Base-by-base conservation (phyloP, 371 early-diverging fungal species). In the Mucor lusitanicus region DNA sequence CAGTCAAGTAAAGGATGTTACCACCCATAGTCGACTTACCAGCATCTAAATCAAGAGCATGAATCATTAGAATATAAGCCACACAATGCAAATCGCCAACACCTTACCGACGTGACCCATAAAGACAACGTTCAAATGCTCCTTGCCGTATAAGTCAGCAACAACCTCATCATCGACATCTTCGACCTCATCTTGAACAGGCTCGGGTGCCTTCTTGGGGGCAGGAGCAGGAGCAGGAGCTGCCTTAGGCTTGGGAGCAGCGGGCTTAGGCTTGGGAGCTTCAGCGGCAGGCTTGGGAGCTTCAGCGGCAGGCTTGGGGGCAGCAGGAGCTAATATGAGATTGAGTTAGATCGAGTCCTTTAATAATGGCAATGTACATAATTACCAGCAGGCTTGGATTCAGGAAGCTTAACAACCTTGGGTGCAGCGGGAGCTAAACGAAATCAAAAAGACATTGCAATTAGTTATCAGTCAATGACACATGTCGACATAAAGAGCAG, bases 21-120 rank as follows among this genome's bases (percentile, higher is more conserved):
- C 99, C 99, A 73, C 99, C 98, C 91, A 99, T 95, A 50, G 99
- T 99, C 6, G 99, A 98, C 85, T 99, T 99, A 71, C 99, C 99
- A 71, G 99, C 99, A 91, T 99, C 99, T 88, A 67, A 17, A 33
- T 39, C 1, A 39, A 39, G 13, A 44, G 40, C 40, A 28, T 30
- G 9, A 23, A 23, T 19, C n/a, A 23, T 27, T 13, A 40, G 50
- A 60, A 23, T 19, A 72, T 61, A 72, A 68, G 68, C 67, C 68
- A 67, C 44, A 21, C 27, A 27, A 35, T 53, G 46, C 35, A 42
- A 33, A 7, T 27, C 25, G 19, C 15, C 9, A 6, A 59, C 35
- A 58, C 68, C 73, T 70, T 71, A 88, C 88, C 88, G 74, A 99
- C 99, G 89, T 99, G 99, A 53, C 99, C 99, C 73, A 99, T 99